A percentile compares a stretch with the other conserved stretches of the same genome.
Evolutionary conservation across 1,139 yeast genomes (phyloP).

Genomic region (Pneumocystis wakefieldiae): DNA sequence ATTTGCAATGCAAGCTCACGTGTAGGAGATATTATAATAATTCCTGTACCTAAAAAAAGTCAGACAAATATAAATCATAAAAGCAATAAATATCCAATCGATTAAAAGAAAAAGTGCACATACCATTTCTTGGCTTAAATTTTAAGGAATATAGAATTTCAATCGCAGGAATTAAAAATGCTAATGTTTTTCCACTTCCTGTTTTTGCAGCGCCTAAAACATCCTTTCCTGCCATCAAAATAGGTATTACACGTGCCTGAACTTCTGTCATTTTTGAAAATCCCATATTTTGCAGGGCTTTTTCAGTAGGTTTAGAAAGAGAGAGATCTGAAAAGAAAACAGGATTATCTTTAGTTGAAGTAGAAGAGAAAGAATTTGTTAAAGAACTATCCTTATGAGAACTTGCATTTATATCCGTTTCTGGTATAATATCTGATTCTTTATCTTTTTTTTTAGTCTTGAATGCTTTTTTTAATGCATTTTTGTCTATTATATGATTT

Average conservation of each 20-base stretch:
- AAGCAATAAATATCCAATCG: too few relatives aligned
- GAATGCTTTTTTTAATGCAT: too few relatives aligned
- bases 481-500: too few relatives aligned
- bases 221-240: slow-evolving; percentile 85
- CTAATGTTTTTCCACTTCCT: slow-evolving; percentile 94
- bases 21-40: slow-evolving; percentile 72
- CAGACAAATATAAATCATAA: too few relatives aligned
- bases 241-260: slow-evolving; percentile 89
- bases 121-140: slow-evolving; percentile 80
- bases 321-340: slow-evolving; percentile 39
- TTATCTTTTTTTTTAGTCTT: too few relatives aligned
- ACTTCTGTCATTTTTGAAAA: slow-evolving; percentile 82
- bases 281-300: slow-evolving; percentile 75
- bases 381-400: too few relatives aligned
- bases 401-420: too few relatives aligned
- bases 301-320: slow-evolving; percentile 66
- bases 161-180: slow-evolving; percentile 87
- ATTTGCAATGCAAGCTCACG: slow-evolving; percentile 91
- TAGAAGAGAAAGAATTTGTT: too few relatives aligned
- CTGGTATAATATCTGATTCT: too few relatives aligned
- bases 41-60: slow-evolving; percentile 40
- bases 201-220: slow-evolving; percentile 97
- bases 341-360: slow-evolving; percentile 14
- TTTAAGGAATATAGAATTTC: slow-evolving; percentile 77
- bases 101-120: neutral